Evolutionary conservation across 257 asterid species (phyloP).

Genomic region (Capsicum rhomboideum): DNA sequence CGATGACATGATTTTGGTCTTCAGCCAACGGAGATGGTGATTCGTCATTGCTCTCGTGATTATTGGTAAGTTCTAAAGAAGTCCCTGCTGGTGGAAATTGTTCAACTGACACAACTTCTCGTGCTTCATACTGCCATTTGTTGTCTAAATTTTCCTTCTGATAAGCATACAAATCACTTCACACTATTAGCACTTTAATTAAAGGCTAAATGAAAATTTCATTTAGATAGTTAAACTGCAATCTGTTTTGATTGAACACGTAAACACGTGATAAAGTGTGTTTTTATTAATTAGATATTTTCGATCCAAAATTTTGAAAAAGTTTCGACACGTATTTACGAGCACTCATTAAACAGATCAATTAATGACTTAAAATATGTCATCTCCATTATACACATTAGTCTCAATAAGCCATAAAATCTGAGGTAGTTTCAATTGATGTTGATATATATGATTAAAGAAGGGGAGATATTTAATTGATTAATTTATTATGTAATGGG

Average conservation of each 20-base stretch:
- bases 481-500: not conserved
- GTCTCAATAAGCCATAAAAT: not conserved
- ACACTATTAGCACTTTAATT: not conserved
- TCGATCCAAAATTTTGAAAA: not conserved
- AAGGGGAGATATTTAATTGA: not conserved
- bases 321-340: not conserved
- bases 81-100: slow-evolving; percentile 75
- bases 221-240: not conserved
- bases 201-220: not conserved
- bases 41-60: slow-evolving; percentile 20
- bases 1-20: slow-evolving; percentile 57
- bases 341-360: not conserved
- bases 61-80: slow-evolving; percentile 52
- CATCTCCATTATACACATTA: not conserved
- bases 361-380: not conserved
- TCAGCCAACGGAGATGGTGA: slow-evolving; percentile 40
- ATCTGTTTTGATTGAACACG: not conserved
- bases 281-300: not conserved
- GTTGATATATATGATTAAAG: not conserved
- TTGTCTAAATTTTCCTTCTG: slow-evolving; percentile 48
- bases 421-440: not conserved
- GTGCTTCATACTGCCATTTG: slow-evolving; percentile 60
- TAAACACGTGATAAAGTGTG: not conserved
- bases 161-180: not conserved
- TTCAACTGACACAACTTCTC: slow-evolving; percentile 74